Percentiles rank a stretch among this genome's conserved stretches.
phyloP scores from a whole-genome alignment of 352 stramenopile genomes.

The Phytopythium vexans region DNA sequence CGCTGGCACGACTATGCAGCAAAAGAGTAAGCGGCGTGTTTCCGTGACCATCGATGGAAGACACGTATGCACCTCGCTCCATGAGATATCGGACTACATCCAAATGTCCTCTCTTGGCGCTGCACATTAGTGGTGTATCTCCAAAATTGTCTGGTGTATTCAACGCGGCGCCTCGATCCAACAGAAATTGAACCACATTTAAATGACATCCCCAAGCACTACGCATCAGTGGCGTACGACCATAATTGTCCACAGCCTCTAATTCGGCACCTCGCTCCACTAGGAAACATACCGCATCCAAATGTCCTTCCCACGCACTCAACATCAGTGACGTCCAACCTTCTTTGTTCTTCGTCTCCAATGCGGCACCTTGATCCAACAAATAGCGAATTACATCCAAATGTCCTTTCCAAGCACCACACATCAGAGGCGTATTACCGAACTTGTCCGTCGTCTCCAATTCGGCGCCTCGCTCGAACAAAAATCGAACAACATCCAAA shows the following conservation, averaged over 20 bases:
- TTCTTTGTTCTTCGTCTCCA: background rate
- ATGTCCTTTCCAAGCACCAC: constrained; percentile 4
- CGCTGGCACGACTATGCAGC: too few species aligned
- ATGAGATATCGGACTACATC: too few species aligned
- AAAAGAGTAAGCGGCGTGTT: constrained; percentile 1
- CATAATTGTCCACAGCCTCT: constrained; percentile 1
- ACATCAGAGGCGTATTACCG: constrained; percentile 7
- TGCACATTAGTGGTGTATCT: constrained; percentile 6
- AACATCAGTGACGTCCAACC: constrained; percentile 4
- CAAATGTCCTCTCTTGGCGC: too few species aligned
- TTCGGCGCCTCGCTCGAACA: constrained; percentile 1
- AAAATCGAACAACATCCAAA: constrained; percentile 2
- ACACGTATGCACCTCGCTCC: too few species aligned
- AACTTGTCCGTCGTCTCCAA: constrained; percentile 1
- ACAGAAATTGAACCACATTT: background rate
- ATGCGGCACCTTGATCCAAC: constrained; percentile 2
- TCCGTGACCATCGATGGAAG: too few species aligned
- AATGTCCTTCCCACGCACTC: constrained; percentile 5
- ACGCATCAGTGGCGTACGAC: background rate
- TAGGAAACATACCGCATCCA: constrained; percentile 8
- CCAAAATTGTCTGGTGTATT: constrained; percentile 5
- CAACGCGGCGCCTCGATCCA: background rate
- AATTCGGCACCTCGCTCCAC: constrained; percentile 6
- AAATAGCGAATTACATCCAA: constrained; percentile 9
- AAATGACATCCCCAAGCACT: background rate